phyloP scores from a whole-genome alignment of 495 filamentous ascomycete species.

The Aspergillus funiculosus region DNA sequence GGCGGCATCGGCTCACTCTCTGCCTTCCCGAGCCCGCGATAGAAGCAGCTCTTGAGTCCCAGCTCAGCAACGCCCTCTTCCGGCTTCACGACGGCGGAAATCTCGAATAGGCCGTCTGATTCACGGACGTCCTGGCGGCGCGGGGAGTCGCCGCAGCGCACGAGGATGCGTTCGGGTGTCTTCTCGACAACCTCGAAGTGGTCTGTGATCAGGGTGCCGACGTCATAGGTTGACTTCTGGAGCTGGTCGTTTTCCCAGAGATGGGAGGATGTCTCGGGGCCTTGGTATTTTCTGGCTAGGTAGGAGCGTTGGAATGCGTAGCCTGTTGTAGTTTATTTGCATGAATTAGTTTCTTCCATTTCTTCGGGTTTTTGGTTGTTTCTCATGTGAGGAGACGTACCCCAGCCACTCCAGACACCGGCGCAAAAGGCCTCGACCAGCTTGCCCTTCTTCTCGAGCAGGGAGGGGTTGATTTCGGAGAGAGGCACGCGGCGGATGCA shows the following conservation, averaged over 20 bases:
- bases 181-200: constrained; percentile 72
- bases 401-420: constrained; percentile 60
- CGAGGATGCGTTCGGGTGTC: constrained; percentile 51
- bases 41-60: constrained; percentile 61
- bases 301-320: constrained; percentile 57
- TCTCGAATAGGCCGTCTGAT: constrained; percentile 65
- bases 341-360: too few species aligned
- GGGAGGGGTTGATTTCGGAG: constrained; percentile 54
- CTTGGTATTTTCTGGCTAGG: constrained; percentile 56
- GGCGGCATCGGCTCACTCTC: constrained; percentile 46
- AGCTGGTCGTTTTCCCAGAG: constrained; percentile 58
- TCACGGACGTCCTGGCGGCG: constrained; percentile 48
- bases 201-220: constrained; percentile 62
- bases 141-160: constrained; percentile 64
- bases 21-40: constrained; percentile 47
- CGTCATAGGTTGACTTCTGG: constrained; percentile 46
- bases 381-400: constrained; percentile 31
- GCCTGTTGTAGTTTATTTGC: constrained; percentile 30
- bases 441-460: constrained; percentile 54
- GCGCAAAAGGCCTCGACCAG: constrained; percentile 58
- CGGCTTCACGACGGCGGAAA: constrained; percentile 55
- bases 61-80: constrained; percentile 57
- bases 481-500: constrained; percentile 57
- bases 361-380: too few species aligned
- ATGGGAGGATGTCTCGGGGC: constrained; percentile 51